Evolutionary conservation across 1,284 basidiomycete genomes (phyloP), one percentile per base, ranked within the genome.

Genomic region (Papiliotrema flavescens): DNA sequence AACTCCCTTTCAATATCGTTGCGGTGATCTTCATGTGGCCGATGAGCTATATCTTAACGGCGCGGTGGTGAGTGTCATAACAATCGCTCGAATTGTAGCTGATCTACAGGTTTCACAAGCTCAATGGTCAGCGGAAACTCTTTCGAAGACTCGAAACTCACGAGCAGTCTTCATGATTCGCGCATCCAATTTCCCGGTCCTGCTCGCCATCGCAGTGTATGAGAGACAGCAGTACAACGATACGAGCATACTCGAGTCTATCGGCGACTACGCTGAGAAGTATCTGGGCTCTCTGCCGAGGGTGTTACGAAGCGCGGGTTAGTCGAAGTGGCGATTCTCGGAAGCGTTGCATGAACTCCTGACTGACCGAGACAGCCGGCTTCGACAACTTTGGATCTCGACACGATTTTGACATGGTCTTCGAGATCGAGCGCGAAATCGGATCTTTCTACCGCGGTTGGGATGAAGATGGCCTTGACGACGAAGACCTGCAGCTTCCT

Each of bases 1-100:
- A 93, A 66, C 88, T 93, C 1, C 93, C 93, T 0, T 79, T 96
- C 64, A 95, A 94, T 73, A 75, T 95, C 4, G 61, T 91, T 41
- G 91, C 91, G 0, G 76, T 94, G 13, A 84, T 84, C 49, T 78
- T 92, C 56, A 87, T 95, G 82, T 80, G 90, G 59, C 91, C 91
- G 0, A 80, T 88, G 28, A 89, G 86, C 61, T 91, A 88, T 67
- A 77, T 90, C 41, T 79, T 94, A 28, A 75, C 62, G 36, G 74
- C 76, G 0, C 62, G 79, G 47, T 79, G 78, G 78, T 90, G 47
- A 49, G 49, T 9, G 34, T n/a, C 48, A 23, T 3, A 9, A 22
- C 4, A n/a, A 11, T 22, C 3, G 24, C 6, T 35, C 49, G 34
- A 34, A 19, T 19, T n/a, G 28, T 24, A 28, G 39, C 54, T 51